phyloP scores from a whole-genome alignment of 1,139 yeast species.

The Hansenula lynferdii region DNA sequence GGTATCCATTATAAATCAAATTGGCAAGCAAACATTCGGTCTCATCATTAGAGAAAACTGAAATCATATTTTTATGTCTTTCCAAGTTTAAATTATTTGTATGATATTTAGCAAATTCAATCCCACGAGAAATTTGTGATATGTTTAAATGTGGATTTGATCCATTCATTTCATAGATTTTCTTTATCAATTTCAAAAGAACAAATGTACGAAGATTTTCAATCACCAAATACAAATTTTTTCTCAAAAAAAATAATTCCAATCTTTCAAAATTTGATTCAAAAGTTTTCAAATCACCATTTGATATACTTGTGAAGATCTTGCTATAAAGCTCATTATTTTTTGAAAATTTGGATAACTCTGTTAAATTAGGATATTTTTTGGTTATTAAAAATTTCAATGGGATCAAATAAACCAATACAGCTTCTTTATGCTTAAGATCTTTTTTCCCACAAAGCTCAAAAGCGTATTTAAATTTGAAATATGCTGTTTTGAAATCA shows the following conservation, averaged over 20 bases:
- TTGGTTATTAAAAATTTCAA: constrained; percentile 41
- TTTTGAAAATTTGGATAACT: neutral
- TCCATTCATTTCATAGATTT: constrained; percentile 34
- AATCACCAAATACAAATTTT: constrained; percentile 59
- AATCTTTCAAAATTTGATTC: constrained; percentile 41
- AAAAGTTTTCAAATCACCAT: constrained; percentile 34
- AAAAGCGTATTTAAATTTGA: constrained; percentile 46
- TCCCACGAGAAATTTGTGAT: constrained; percentile 40
- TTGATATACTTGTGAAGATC: constrained; percentile 40
- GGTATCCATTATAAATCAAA: constrained; percentile 53
- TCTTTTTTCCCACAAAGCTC: constrained; percentile 26
- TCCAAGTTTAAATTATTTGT: constrained; percentile 3
- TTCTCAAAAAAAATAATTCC: constrained; percentile 49
- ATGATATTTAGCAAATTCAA: constrained; percentile 33
- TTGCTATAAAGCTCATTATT: constrained; percentile 8
- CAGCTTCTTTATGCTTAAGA: constrained; percentile 32
- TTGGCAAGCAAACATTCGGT: constrained; percentile 72
- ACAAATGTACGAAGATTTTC: constrained; percentile 50
- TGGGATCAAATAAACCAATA: constrained; percentile 52
- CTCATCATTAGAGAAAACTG: constrained; percentile 33
- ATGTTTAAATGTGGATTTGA: constrained; percentile 42
- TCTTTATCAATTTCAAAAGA: constrained; percentile 47
- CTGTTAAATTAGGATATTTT: constrained; percentile 32
- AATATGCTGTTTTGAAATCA: constrained; percentile 47
- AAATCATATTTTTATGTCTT: constrained; percentile 3